Evolutionary conservation across 169 alveolate genomes (phyloP).

Genomic region (Plasmodium reichenowi): DNA sequence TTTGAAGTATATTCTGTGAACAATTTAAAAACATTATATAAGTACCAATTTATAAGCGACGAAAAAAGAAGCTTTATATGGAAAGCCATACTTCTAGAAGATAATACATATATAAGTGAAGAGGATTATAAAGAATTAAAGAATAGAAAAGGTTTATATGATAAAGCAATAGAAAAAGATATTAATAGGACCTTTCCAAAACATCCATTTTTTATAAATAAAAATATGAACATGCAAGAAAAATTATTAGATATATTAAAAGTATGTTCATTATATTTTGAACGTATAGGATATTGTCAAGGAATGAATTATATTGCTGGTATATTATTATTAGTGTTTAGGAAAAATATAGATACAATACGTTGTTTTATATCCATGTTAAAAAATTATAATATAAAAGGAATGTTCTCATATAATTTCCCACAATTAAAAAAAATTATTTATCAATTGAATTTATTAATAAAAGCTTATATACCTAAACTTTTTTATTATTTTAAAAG

Average conservation of each 20-base stretch:
- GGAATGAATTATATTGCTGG: constrained; percentile 72
- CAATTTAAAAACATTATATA: constrained; percentile 35
- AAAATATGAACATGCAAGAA: constrained; percentile 19
- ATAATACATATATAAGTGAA: constrained; percentile 37
- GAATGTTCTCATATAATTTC: constrained; percentile 29
- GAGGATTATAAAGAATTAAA: constrained; percentile 1
- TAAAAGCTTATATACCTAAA: constrained; percentile 37
- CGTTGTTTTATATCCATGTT: constrained; percentile 50
- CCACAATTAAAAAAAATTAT: constrained; percentile 60
- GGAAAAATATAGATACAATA: constrained; percentile 29
- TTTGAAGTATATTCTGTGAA: constrained; percentile 40
- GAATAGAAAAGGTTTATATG: constrained; percentile 22
- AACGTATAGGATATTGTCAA: constrained; percentile 59
- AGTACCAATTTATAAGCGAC: constrained; percentile 29
- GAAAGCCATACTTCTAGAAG: constrained; percentile 39
- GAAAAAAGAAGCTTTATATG: constrained; percentile 40
- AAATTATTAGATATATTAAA: constrained; percentile 41
- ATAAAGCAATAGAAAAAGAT: constrained; percentile 43
- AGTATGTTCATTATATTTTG: constrained; percentile 39
- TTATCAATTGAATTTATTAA: constrained; percentile 35
- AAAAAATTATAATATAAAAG: constrained; percentile 46
- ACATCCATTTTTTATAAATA: not conserved
- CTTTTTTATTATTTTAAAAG: constrained; percentile 21
- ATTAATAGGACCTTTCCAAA: constrained; percentile 42
- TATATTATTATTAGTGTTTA: constrained; percentile 45